Conservation (phyloP, 257 asterid species). For the Craterostigma plantagineum region DNA sequence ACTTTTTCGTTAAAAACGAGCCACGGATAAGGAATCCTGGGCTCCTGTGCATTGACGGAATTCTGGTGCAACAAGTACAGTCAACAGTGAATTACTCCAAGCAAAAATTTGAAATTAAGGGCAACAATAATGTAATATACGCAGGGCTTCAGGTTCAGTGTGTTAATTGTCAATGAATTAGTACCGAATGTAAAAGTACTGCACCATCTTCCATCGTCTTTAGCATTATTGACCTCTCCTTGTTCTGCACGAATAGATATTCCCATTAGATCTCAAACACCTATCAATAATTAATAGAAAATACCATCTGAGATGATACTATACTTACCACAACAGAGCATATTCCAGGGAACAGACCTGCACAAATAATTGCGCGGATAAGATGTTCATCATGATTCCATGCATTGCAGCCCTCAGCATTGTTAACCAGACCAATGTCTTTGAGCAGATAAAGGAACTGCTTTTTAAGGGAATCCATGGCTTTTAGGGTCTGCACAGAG, state of each 20-base stretch:
- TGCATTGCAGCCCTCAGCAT: constrained; percentile 41
- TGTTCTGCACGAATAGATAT: constrained; percentile 35
- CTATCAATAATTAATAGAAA: not conserved
- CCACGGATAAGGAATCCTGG: constrained; percentile 88
- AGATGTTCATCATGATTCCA: constrained; percentile 77
- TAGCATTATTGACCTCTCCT: constrained; percentile 93
- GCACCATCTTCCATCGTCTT: constrained; percentile 98
- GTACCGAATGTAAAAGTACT: constrained; percentile 81
- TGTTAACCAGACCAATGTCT: constrained; percentile 63
- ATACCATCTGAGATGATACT: no score
- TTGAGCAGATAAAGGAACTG: constrained; percentile 75
- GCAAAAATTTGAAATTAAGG: constrained; percentile 7
- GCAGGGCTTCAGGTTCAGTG: no score
- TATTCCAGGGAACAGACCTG: constrained; percentile 93
- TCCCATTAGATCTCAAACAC: not conserved
- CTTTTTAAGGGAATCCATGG: constrained; percentile 85
- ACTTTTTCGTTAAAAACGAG: constrained; percentile 92
- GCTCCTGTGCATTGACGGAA: constrained; percentile 95
- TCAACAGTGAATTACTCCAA: constrained; percentile 4
- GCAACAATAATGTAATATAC: not conserved
- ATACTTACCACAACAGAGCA: constrained; percentile 77
- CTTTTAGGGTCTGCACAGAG: constrained; percentile 92
- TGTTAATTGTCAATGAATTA: no score
- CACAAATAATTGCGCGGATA: constrained; percentile 95
- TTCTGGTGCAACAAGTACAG: constrained; percentile 35